Conservation (phyloP, 2,329 filamentous ascomycete species). For the Fusarium scirpi region DNA sequence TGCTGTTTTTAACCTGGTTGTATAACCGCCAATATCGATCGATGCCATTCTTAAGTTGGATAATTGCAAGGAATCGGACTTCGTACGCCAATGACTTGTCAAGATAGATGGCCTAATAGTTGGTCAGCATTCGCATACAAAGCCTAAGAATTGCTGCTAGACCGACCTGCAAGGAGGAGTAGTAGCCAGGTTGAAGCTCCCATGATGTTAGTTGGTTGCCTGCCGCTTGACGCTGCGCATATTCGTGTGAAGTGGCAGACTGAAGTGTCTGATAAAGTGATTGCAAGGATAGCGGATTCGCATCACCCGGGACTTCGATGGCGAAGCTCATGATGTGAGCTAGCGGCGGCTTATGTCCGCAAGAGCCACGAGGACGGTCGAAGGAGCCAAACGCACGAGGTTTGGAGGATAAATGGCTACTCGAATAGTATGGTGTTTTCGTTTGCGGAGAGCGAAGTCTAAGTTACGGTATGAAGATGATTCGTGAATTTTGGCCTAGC, state of each 20-base stretch:
- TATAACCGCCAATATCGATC: constrained; percentile 90
- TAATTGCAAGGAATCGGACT: constrained; percentile 88
- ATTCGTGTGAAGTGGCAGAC: constrained; percentile 71
- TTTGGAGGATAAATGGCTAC: neutral
- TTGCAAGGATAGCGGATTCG: constrained; percentile 74
- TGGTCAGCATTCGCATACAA: constrained; percentile 25
- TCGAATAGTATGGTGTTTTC: constrained; percentile 7
- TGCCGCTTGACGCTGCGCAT: constrained; percentile 73
- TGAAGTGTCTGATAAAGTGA: constrained; percentile 74
- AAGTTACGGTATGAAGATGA: constrained; percentile 28
- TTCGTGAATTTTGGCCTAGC: constrained; percentile 36
- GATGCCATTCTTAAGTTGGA: constrained; percentile 96
- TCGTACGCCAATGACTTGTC: constrained; percentile 81
- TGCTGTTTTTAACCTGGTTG: constrained; percentile 68
- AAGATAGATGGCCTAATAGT: constrained; percentile 77
- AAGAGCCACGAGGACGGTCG: constrained; percentile 26
- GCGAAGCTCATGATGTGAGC: constrained; percentile 70
- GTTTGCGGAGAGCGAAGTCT: constrained; percentile 22
- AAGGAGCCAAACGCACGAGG: constrained; percentile 12
- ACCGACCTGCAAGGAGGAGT: constrained; percentile 74
- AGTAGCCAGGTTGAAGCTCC: constrained; percentile 76
- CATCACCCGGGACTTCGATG: constrained; percentile 85
- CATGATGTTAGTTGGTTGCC: constrained; percentile 78
- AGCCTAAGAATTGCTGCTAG: neutral
- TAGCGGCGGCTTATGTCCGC: constrained; percentile 35